These are phyloP conservation scores for Fusarium anthophilum DNA, from an alignment of 2,329 filamentous ascomycete species.

Conservation along the genomic window DNA sequence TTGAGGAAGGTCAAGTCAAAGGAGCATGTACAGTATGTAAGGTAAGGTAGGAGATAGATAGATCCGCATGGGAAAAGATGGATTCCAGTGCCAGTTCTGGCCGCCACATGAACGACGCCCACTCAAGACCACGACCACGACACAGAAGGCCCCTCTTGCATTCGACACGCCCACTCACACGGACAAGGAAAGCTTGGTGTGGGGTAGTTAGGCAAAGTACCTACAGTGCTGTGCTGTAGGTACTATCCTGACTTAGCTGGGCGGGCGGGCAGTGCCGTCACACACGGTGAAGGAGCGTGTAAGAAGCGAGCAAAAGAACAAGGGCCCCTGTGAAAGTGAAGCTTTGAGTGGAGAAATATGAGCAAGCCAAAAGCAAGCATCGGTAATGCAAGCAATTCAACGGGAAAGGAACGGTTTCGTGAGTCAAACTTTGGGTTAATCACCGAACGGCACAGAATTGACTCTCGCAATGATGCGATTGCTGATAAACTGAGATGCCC, in stretches of 20 bases:
- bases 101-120: slow-evolving; percentile 42
- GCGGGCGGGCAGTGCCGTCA: slow-evolving; percentile 43
- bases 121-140: slow-evolving; percentile 36
- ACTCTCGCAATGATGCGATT: slow-evolving; percentile 13
- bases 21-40: background rate
- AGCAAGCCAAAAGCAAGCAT: slow-evolving; percentile 33
- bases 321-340: slow-evolving; percentile 22
- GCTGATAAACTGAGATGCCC: slow-evolving; percentile 2
- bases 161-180: slow-evolving; percentile 36
- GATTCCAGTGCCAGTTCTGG: slow-evolving; percentile 42
- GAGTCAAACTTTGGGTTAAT: slow-evolving; percentile 4
- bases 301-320: slow-evolving; percentile 29
- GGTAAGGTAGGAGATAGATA: slow-evolving; percentile 18
- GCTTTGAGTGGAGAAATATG: slow-evolving; percentile 21
- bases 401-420: slow-evolving; percentile 7
- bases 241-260: slow-evolving; percentile 35
- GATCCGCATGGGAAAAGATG: slow-evolving; percentile 43
- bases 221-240: background rate
- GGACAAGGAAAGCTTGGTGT: slow-evolving; percentile 41
- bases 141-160: slow-evolving; percentile 27
- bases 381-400: slow-evolving; percentile 38
- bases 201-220: slow-evolving; percentile 29
- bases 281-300: slow-evolving; percentile 38
- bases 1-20: slow-evolving; percentile 29
- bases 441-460: background rate